These are phyloP conservation scores for Colletotrichum abscissum DNA, from an alignment of 2,329 filamentous ascomycete genomes.

Conservation along the genomic window DNA sequence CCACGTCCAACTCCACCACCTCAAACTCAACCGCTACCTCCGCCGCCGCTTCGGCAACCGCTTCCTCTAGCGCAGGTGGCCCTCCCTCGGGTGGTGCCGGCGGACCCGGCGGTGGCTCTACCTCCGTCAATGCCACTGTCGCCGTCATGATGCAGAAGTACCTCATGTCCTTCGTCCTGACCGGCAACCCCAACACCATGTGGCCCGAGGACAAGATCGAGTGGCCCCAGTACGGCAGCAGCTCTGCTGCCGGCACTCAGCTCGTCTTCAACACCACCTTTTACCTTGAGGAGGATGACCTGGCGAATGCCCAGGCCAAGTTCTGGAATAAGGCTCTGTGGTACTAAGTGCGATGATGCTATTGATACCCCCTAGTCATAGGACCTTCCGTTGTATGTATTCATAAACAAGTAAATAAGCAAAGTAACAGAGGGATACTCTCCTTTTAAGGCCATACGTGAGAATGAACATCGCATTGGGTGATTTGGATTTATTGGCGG, in stretches of 20 bases:
- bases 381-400: no score
- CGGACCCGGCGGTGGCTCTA: background rate
- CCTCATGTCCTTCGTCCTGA: conserved; percentile 5
- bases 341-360: background rate
- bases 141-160: conserved; percentile 29
- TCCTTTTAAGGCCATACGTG: no score
- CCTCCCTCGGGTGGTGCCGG: background rate
- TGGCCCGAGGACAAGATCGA: conserved; percentile 19
- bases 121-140: conserved; percentile 12
- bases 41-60: background rate
- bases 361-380: background rate
- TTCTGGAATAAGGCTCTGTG: conserved; percentile 17
- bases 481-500: no score
- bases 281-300: conserved; percentile 9
- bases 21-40: conserved; percentile 1
- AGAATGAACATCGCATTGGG: no score
- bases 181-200: conserved; percentile 14
- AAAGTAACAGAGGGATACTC: no score
- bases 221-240: conserved; percentile 25
- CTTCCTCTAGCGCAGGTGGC: background rate
- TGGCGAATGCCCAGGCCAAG: conserved; percentile 16
- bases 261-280: conserved; percentile 23
- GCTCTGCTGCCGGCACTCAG: conserved; percentile 7
- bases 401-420: no score
- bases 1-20: background rate